Evolutionary conservation across 176 grass and related monocot species (phyloP), one percentile per base, ranked within the genome.

Genomic region (Musa itinerans): DNA sequence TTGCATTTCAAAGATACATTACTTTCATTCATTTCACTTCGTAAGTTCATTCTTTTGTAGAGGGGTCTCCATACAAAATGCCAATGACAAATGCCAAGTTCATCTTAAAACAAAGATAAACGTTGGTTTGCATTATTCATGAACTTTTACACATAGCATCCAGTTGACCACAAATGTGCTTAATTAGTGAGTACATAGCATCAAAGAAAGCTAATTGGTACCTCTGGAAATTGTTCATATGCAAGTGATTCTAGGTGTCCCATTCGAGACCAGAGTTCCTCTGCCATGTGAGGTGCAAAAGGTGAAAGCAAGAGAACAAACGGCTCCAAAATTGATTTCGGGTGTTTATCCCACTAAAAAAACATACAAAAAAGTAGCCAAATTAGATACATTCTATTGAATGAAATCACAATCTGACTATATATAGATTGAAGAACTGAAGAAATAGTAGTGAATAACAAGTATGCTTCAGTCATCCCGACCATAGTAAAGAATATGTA

Each of bases 211-310:
- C 16, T 11, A 56, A 56, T 0, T 17, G 16, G n/a, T 93, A 97
- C 93, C 93, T 87, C 87, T 70, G 93, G 90, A 85, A 97, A 97
- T 53, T 69, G 82, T 84, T 89, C 82, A 50, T 97, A 73, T 1
- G 93, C 88, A 83, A 93, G 83, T 69, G 90, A 87, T 50, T 77
- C 76, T 52, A 82, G 71, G 79, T 97, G 82, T 56, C 90, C 93
- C 13, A 97, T 84, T 58, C 90, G 88, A 82, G 86, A 93, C 93
- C 93, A 93, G 75, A 97, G 88, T 78, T 97, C 93, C 84, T 93
- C 90, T 11, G 85, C 85, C 81, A 97, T 78, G 82, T 93, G 93
- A 74, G 90, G 88, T 61, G 93, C 93, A 69, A 93, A 97, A 81
- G 90, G 93, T 75, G 93, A 83, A 83, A 93, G 83, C 78, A 97